A percentile compares a stretch with the other conserved stretches of the same genome.
Conservation (phyloP, 2,329 filamentous ascomycete genomes). For the Fusarium duplospermum region DNA sequence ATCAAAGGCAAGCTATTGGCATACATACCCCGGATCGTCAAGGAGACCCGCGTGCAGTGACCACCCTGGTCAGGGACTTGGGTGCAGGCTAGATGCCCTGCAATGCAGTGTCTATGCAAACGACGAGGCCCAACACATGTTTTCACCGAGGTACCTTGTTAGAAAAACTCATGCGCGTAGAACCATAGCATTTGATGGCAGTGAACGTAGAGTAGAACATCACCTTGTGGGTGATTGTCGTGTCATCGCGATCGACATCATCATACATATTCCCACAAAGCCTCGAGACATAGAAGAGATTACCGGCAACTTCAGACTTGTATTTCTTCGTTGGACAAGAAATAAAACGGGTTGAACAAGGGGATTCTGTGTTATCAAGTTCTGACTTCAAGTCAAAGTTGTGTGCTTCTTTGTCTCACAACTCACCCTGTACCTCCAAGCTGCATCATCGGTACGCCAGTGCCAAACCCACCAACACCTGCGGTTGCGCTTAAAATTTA, state of each 20-base stretch:
- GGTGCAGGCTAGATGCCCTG: neutral
- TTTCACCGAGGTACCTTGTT: neutral
- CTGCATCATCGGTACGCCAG: neutral
- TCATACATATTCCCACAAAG: neutral
- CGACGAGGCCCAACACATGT: neutral
- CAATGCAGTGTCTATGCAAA: neutral
- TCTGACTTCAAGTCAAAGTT: neutral
- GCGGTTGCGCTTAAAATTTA: neutral
- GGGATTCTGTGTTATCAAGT: neutral
- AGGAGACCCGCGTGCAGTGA: neutral
- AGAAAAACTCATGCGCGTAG: neutral
- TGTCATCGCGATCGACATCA: too few species aligned
- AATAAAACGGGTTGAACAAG: neutral
- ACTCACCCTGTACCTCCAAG: neutral
- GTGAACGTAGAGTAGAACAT: neutral
- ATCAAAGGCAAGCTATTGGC: neutral
- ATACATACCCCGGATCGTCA: neutral
- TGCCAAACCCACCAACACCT: neutral
- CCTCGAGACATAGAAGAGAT: neutral
- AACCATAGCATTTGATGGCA: neutral
- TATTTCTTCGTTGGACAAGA: too few species aligned
- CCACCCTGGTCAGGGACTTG: neutral
- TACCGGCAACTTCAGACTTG: accelerated
- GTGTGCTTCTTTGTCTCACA: neutral
- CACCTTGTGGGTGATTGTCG: too few species aligned